Evolutionary conservation across 176 grass and related monocot species (phyloP).

Genomic region (Melocanna baccifera): DNA sequence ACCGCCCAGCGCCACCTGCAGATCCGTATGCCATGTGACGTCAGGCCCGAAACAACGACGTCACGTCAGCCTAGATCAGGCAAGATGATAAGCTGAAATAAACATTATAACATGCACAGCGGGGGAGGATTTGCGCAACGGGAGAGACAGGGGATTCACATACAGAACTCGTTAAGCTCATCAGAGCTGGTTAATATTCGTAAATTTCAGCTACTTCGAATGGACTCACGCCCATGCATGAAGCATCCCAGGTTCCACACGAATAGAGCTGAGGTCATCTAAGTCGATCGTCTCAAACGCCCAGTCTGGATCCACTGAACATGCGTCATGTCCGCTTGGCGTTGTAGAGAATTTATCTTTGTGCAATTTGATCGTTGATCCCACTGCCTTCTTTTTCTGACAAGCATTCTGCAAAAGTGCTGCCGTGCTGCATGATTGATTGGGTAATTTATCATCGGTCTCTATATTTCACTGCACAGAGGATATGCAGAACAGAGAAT

Average conservation of each 20-base stretch:
- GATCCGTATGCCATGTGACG: not conserved
- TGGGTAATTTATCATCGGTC: not conserved
- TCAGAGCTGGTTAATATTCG: not conserved
- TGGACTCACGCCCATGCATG: not conserved
- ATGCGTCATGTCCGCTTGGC: not conserved
- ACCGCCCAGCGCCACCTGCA: not conserved
- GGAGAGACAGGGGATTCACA: not conserved
- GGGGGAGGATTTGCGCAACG: not conserved
- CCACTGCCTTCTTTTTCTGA: not conserved
- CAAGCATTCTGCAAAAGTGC: not conserved
- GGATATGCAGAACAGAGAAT: not conserved
- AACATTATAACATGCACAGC: not conserved
- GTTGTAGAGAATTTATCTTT: not conserved
- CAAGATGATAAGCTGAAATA: not conserved
- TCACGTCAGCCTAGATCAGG: not conserved
- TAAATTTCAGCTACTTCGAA: not conserved
- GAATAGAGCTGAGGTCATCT: not conserved
- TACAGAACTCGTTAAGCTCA: not conserved
- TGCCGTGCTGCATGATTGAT: not conserved
- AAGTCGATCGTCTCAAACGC: not conserved
- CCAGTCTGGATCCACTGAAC: not conserved
- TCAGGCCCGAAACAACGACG: not conserved
- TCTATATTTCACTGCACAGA: not conserved
- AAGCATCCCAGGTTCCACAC: not conserved
- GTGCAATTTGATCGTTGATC: not conserved